Conservation (phyloP, 169 alveolate genomes). For the Eimeria praecox region DNA sequence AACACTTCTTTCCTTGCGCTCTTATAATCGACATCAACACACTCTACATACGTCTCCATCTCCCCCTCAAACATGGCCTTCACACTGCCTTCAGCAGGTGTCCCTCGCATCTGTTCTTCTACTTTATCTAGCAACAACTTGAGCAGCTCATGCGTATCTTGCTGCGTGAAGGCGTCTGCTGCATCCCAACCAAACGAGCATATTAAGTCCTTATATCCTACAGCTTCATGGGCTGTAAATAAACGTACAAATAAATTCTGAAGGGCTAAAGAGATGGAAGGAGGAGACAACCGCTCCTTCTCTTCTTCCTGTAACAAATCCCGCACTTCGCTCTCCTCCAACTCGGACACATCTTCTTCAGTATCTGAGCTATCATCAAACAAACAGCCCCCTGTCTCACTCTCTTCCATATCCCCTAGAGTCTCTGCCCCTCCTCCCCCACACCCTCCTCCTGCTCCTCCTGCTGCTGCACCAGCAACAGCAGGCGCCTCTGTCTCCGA, state of each 20-base stretch:
- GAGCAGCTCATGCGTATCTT: constrained; percentile 98
- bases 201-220: constrained; percentile 83
- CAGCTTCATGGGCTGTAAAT: constrained; percentile 94
- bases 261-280: constrained; percentile 91
- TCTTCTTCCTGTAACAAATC: constrained; percentile 90
- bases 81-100: constrained; percentile 97
- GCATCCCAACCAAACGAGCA: constrained; percentile 98
- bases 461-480: constrained; percentile 7
- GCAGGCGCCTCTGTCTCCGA: background rate
- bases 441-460: background rate
- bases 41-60: constrained; percentile 96
- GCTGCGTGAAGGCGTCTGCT: constrained; percentile 97
- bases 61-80: constrained; percentile 97
- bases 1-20: constrained; percentile 89
- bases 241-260: constrained; percentile 96
- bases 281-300: constrained; percentile 89
- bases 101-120: constrained; percentile 97
- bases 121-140: constrained; percentile 95
- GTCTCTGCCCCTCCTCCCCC: background rate
- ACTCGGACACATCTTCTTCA: constrained; percentile 64
- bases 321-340: constrained; percentile 87
- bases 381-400: background rate
- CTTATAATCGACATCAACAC: constrained; percentile 95
- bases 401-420: constrained; percentile 12
- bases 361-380: constrained; percentile 51